These are phyloP conservation scores for Botrytis galanthina DNA, from an alignment of 2,329 filamentous ascomycete species.

Conservation along the genomic window DNA sequence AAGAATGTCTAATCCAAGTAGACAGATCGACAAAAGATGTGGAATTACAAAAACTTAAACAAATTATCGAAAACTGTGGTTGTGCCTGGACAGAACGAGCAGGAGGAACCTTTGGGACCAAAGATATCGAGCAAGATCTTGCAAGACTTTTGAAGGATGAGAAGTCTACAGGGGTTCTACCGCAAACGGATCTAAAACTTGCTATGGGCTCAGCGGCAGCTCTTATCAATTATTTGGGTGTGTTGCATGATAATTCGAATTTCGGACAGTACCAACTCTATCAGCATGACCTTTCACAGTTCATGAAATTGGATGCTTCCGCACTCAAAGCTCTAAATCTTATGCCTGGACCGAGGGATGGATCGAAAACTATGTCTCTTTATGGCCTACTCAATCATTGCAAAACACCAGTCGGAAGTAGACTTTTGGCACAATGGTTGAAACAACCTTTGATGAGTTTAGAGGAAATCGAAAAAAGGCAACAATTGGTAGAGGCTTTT, in stretches of 20 bases:
- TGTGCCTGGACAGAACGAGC: constrained; percentile 83
- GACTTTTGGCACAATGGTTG: constrained; percentile 90
- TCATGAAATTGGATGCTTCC: constrained; percentile 96
- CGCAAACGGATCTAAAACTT: constrained; percentile 88
- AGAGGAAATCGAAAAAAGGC: constrained; percentile 82
- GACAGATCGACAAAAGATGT: constrained; percentile 81
- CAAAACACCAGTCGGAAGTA: constrained; percentile 91
- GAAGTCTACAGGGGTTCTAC: constrained; percentile 69
- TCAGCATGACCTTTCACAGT: constrained; percentile 93
- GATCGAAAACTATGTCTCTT: constrained; percentile 95
- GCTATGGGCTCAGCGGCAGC: constrained; percentile 95
- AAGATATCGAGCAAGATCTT: constrained; percentile 94
- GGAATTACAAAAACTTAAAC: constrained; percentile 80
- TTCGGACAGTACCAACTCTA: constrained; percentile 97
- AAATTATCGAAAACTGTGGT: constrained; percentile 89
- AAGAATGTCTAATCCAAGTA: constrained; percentile 83
- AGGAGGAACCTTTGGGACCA: constrained; percentile 73
- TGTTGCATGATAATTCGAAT: constrained; percentile 87
- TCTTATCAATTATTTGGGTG: constrained; percentile 88
- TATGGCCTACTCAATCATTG: constrained; percentile 95
- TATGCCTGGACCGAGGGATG: constrained; percentile 93
- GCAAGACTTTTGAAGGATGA: constrained; percentile 86
- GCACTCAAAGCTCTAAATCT: constrained; percentile 92
- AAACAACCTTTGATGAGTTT: constrained; percentile 96
- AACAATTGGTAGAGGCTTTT: constrained; percentile 94